Evolutionary conservation across 345 rosid species (phyloP).

Genomic region (Salix exigua): DNA sequence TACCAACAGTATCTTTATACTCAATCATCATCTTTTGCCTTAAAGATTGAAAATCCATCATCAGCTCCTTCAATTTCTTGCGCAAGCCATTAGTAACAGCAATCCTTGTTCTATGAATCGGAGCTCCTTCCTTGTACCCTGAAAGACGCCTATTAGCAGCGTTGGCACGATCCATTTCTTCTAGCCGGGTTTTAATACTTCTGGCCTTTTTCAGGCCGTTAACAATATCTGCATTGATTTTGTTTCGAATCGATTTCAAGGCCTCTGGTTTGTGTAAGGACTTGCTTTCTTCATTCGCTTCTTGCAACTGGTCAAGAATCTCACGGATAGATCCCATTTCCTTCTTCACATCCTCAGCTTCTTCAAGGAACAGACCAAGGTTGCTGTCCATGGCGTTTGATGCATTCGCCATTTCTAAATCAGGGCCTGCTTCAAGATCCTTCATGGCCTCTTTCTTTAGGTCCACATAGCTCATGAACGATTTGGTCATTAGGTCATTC

Average conservation of each 20-base stretch:
- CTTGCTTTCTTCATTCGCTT: conserved; percentile 74
- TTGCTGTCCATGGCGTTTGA: conserved; percentile 52
- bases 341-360: conserved; percentile 82
- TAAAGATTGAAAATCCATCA: conserved; percentile 93
- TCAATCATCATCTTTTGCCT: conserved; percentile 91
- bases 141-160: conserved; percentile 76
- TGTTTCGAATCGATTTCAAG: conserved; percentile 52
- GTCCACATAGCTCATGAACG: conserved; percentile 86
- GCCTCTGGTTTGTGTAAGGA: conserved; percentile 73
- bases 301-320: conserved; percentile 54
- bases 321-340: conserved; percentile 74
- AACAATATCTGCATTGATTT: conserved; percentile 68
- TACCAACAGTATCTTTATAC: conserved; percentile 81
- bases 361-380: conserved; percentile 74
- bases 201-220: conserved; percentile 61
- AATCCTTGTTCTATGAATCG: conserved; percentile 65
- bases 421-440: conserved; percentile 83
- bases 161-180: conserved; percentile 83
- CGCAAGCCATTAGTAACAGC: conserved; percentile 81
- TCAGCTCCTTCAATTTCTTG: conserved; percentile 76
- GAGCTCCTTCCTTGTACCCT: conserved; percentile 70
- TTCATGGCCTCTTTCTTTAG: conserved; percentile 87
- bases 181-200: conserved; percentile 59
- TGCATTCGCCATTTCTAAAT: conserved; percentile 56
- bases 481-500: conserved; percentile 97